phyloP scores from a whole-genome alignment of 768 basidiomycete species.

The Lactarius trivialis region DNA sequence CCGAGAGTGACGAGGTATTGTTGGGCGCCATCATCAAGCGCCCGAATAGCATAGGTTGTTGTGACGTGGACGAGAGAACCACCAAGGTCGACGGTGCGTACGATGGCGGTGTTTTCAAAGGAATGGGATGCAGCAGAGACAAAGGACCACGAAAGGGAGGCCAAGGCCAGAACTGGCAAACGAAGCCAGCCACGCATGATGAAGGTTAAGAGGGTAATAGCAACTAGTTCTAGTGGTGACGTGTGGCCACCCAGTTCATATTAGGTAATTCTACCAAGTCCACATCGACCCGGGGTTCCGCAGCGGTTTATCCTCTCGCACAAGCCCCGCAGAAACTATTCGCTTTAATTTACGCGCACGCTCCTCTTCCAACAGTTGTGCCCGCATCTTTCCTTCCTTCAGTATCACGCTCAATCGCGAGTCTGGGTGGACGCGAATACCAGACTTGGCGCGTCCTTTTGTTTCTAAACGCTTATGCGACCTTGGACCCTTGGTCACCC shows the following conservation, averaged over 20 bases:
- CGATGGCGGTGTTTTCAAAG: conserved; percentile 86
- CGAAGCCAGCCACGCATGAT: conserved; percentile 37
- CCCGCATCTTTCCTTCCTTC: conserved; percentile 73
- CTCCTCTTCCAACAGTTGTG: conserved; percentile 56
- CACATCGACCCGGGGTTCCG: conserved; percentile 66
- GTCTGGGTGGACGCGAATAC: conserved; percentile 69
- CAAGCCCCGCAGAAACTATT: conserved; percentile 73
- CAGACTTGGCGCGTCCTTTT: conserved; percentile 75
- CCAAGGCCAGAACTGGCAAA: conserved; percentile 41
- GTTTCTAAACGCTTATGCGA: conserved; percentile 64
- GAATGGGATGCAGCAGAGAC: conserved; percentile 39
- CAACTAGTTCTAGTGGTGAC: too few relatives aligned
- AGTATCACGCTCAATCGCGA: conserved; percentile 71
- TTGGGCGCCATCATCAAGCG: conserved; percentile 52
- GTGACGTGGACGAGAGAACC: conserved; percentile 84
- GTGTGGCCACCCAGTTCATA: conserved; percentile 8
- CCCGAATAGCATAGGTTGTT: conserved; percentile 80
- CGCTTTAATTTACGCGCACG: conserved; percentile 61
- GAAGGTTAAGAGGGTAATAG: not conserved
- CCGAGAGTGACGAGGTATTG: conserved; percentile 65
- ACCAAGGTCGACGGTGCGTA: conserved; percentile 83
- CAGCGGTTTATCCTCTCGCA: conserved; percentile 74
- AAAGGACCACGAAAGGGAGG: conserved; percentile 36
- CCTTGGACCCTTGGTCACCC: conserved; percentile 82
- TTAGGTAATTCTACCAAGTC: conserved; percentile 57